Percentiles rank a stretch among this genome's conserved stretches.
Evolutionary conservation across 2,329 filamentous ascomycete species (phyloP).

Genomic region (Mycosphaerella arachidis): DNA sequence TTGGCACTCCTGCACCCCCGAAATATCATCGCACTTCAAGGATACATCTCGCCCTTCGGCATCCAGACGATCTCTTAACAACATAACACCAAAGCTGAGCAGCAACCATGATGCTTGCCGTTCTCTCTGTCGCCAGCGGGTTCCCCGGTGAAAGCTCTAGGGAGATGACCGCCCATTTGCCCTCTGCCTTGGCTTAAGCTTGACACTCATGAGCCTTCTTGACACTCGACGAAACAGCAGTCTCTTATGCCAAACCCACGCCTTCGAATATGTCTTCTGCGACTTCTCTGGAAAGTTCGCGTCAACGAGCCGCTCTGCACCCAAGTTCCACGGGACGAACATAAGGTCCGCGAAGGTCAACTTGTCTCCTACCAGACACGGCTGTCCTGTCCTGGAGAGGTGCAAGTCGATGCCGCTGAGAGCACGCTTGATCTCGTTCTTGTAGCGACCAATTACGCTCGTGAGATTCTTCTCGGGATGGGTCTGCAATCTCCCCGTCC

Average conservation of each 20-base stretch:
- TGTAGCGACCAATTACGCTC: conserved; percentile 43
- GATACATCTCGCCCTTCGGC: too few species aligned
- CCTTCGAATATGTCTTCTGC: conserved; percentile 26
- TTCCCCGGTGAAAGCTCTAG: too few species aligned
- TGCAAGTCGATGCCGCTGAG: conserved; percentile 41
- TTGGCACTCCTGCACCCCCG: too few species aligned
- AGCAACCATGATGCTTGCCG: too few species aligned
- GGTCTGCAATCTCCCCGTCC: background rate
- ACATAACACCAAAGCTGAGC: too few species aligned
- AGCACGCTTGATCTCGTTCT: conserved; percentile 43
- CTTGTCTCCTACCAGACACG: conserved; percentile 43
- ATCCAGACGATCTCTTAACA: too few species aligned
- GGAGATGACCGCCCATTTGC: background rate
- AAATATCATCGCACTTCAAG: too few species aligned
- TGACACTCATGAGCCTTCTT: conserved; percentile 28
- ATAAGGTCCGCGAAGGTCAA: conserved; percentile 40
- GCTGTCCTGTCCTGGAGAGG: conserved; percentile 30
- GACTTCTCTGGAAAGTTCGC: conserved; percentile 21
- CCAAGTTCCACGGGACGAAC: conserved; percentile 37
- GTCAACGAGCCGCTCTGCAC: conserved; percentile 17
- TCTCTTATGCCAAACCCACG: conserved; percentile 27
- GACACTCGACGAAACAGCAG: conserved; percentile 26
- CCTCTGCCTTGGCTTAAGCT: conserved; percentile 14
- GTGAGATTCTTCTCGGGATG: conserved; percentile 35
- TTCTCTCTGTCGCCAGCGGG: too few species aligned